Evolutionary conservation across 2,329 filamentous ascomycete genomes (phyloP).

Genomic region (Diaporthe destruens): DNA sequence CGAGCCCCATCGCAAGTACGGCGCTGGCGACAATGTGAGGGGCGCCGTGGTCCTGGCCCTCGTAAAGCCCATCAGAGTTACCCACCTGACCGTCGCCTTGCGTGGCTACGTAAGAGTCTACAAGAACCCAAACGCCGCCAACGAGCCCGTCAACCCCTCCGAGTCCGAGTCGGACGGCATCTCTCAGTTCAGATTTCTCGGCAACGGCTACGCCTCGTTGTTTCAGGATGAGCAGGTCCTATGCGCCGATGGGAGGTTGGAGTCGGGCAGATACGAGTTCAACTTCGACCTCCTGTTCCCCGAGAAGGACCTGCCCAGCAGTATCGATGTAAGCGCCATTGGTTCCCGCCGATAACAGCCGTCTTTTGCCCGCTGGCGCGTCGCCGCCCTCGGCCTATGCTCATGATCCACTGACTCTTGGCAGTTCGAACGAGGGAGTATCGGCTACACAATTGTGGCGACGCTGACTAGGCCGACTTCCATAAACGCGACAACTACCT

Average conservation of each 20-base stretch:
- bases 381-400: background rate
- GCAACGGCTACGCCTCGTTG: conserved; percentile 82
- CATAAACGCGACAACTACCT: conserved; percentile 83
- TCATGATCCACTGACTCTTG: background rate
- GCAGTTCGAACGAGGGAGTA: conserved; percentile 94
- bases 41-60: conserved; percentile 80
- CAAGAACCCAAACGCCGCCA: conserved; percentile 73
- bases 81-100: conserved; percentile 82
- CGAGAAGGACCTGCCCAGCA: conserved; percentile 75
- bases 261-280: conserved; percentile 82
- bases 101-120: conserved; percentile 85
- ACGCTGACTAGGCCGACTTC: conserved; percentile 90
- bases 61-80: conserved; percentile 80
- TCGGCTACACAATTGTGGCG: conserved; percentile 90
- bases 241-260: conserved; percentile 81
- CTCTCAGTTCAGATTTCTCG: conserved; percentile 70
- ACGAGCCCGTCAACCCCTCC: conserved; percentile 59
- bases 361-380: conserved; percentile 13
- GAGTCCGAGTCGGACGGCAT: conserved; percentile 51
- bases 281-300: conserved; percentile 60
- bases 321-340: conserved; percentile 82
- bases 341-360: background rate
- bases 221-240: conserved; percentile 87
- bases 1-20: conserved; percentile 83
- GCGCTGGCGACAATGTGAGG: conserved; percentile 79